Percentiles rank a stretch among this genome's conserved stretches.
These are phyloP conservation scores for Zymoseptoria crescenta DNA, from an alignment of 2,329 filamentous ascomycete species.

Conservation along the genomic window DNA sequence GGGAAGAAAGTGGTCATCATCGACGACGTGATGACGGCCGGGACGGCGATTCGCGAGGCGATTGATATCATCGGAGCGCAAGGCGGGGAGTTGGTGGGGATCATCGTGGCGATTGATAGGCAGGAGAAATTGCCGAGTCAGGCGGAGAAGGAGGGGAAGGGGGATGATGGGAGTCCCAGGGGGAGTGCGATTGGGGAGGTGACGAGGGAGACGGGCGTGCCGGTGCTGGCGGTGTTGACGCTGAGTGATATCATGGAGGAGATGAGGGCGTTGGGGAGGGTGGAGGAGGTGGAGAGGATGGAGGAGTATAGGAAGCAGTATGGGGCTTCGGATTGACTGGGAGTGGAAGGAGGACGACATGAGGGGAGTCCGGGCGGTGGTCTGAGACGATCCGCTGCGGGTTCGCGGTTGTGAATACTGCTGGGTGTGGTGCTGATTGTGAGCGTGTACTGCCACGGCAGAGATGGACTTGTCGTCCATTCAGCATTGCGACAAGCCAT, in stretches of 20 bases:
- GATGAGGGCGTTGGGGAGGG: constrained; percentile 36
- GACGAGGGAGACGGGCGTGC: constrained; percentile 72
- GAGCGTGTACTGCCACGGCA: background rate
- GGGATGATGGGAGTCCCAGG: constrained; percentile 60
- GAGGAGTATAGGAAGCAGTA: constrained; percentile 59
- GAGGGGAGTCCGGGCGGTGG: no score
- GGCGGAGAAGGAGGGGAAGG: constrained; percentile 32
- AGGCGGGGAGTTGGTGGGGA: constrained; percentile 76
- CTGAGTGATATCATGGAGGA: constrained; percentile 64
- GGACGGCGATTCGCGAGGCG: constrained; percentile 87
- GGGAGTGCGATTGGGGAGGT: constrained; percentile 81
- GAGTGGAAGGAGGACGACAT: background rate
- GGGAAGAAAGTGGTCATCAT: constrained; percentile 83
- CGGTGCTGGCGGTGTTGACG: constrained; percentile 74
- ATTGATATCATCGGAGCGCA: constrained; percentile 81
- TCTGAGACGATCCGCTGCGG: background rate
- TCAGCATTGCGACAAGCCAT: background rate
- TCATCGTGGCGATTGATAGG: constrained; percentile 81
- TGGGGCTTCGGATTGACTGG: constrained; percentile 24
- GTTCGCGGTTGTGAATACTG: background rate
- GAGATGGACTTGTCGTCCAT: background rate
- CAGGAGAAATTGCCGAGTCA: constrained; percentile 68
- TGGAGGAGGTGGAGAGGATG: constrained; percentile 48
- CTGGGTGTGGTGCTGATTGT: background rate
- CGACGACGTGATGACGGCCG: constrained; percentile 94